Conservation (phyloP, 2,329 filamentous ascomycete species). For the Colletotrichum noveboracense region DNA sequence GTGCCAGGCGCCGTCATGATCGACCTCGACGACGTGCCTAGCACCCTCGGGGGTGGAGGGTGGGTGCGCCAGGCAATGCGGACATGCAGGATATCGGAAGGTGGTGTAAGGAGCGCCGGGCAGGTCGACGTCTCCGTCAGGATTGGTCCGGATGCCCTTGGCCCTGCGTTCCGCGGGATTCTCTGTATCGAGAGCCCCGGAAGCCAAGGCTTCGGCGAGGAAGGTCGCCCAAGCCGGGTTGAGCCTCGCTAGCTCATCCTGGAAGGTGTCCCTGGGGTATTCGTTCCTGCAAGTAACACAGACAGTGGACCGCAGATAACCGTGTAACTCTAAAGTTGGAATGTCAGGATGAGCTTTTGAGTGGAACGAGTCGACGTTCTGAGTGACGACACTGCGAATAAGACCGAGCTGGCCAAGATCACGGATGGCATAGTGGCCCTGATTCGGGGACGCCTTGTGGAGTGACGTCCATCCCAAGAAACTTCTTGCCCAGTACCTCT, state of each 20-base stretch:
- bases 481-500: constrained; percentile 94
- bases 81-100: constrained; percentile 91
- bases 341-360: constrained; percentile 74
- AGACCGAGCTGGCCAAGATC: constrained; percentile 75
- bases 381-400: constrained; percentile 81
- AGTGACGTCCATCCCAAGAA: constrained; percentile 92
- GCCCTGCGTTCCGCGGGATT: constrained; percentile 72
- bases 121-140: constrained; percentile 93
- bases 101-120: constrained; percentile 86
- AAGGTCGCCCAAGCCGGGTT: constrained; percentile 89
- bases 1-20: constrained; percentile 81
- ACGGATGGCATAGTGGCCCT: constrained; percentile 77
- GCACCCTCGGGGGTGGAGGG: constrained; percentile 60
- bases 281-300: constrained; percentile 81
- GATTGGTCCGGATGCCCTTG: constrained; percentile 81
- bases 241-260: constrained; percentile 74
- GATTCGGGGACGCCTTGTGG: constrained; percentile 79
- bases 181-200: constrained; percentile 79
- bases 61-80: constrained; percentile 73
- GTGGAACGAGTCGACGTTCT: constrained; percentile 98
- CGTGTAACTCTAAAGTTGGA: constrained; percentile 85
- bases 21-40: constrained; percentile 67
- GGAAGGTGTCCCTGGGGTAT: constrained; percentile 75
- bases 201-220: constrained; percentile 71
- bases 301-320: constrained; percentile 81